These are phyloP conservation scores for Caryopteris hybrid DNA, from an alignment of 305 asterid genomes.

Conservation along the genomic window DNA sequence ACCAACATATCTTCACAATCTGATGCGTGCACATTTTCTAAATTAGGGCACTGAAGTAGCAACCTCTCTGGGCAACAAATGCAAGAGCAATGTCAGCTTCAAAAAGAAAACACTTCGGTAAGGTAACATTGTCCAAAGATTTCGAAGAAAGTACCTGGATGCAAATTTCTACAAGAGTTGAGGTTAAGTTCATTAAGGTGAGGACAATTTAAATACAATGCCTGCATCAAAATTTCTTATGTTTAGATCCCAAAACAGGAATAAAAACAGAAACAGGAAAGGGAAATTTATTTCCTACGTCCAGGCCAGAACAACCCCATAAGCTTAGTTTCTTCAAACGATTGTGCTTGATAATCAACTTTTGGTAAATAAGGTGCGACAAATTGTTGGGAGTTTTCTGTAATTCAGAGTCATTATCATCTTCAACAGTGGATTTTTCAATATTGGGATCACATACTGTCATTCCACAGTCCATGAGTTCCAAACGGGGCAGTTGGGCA, in stretches of 20 bases:
- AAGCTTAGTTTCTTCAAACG: conserved; percentile 82
- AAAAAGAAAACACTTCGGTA: neutral
- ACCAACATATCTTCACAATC: conserved; percentile 61
- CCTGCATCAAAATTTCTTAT: conserved; percentile 46
- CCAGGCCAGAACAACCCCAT: conserved; percentile 98
- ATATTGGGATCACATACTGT: conserved; percentile 63
- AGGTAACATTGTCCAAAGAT: neutral
- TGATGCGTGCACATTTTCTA: conserved; percentile 76
- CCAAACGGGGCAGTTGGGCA: conserved; percentile 82
- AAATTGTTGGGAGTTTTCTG: conserved; percentile 53
- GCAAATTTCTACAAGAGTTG: conserved; percentile 76
- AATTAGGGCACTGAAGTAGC: conserved; percentile 74
- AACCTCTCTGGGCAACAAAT: conserved; percentile 54
- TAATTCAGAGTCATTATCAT: conserved; percentile 29
- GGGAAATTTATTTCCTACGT: conserved; percentile 43
- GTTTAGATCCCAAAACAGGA: conserved; percentile 18
- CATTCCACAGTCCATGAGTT: conserved; percentile 98
- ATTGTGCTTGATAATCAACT: conserved; percentile 85
- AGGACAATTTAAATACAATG: conserved; percentile 80
- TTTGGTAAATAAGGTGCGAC: conserved; percentile 68
- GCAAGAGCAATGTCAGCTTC: neutral
- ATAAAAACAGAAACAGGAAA: neutral
- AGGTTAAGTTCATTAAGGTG: conserved; percentile 75
- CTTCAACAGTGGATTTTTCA: conserved; percentile 27
- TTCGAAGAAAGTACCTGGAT: conserved; percentile 54